These are phyloP conservation scores for Terfezia claveryi DNA, from an alignment of 495 filamentous ascomycete genomes.

Conservation along the genomic window DNA sequence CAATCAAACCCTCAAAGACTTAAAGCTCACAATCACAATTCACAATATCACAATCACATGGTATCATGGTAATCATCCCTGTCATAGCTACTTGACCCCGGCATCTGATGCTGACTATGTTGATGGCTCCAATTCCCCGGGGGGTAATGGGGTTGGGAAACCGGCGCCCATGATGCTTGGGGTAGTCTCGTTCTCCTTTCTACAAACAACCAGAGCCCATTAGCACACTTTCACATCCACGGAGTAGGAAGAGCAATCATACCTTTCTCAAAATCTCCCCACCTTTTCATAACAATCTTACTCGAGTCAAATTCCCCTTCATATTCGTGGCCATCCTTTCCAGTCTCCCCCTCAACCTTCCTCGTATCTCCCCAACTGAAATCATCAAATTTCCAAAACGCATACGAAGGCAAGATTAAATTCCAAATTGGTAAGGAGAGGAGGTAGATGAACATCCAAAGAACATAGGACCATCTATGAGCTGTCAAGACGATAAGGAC, in stretches of 20 bases:
- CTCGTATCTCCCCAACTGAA: conserved; percentile 98
- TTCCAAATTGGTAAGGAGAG: conserved; percentile 93
- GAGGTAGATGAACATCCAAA: conserved; percentile 95
- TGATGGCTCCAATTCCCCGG: neutral
- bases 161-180: conserved; percentile 12
- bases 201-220: conserved; percentile 7
- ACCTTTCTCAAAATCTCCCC: conserved; percentile 89
- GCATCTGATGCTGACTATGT: neutral
- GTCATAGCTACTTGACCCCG: neutral
- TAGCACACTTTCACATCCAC: neutral
- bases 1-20: too few species aligned
- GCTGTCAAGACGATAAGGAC: conserved; percentile 87
- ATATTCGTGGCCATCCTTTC: conserved; percentile 55
- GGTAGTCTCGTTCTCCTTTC: conserved; percentile 23
- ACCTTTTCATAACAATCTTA: conserved; percentile 96
- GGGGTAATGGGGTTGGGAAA: neutral
- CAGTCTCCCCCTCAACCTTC: conserved; percentile 82
- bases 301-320: conserved; percentile 95
- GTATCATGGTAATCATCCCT: too few species aligned
- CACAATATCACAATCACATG: too few species aligned
- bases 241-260: conserved; percentile 1
- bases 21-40: too few species aligned
- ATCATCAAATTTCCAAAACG: conserved; percentile 99
- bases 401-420: conserved; percentile 79
- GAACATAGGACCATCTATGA: conserved; percentile 78